Percentiles rank a stretch among this genome's conserved stretches.
These are phyloP conservation scores for Nicotiana benthamiana DNA, from an alignment of 257 asterid genomes.

Conservation along the genomic window DNA sequence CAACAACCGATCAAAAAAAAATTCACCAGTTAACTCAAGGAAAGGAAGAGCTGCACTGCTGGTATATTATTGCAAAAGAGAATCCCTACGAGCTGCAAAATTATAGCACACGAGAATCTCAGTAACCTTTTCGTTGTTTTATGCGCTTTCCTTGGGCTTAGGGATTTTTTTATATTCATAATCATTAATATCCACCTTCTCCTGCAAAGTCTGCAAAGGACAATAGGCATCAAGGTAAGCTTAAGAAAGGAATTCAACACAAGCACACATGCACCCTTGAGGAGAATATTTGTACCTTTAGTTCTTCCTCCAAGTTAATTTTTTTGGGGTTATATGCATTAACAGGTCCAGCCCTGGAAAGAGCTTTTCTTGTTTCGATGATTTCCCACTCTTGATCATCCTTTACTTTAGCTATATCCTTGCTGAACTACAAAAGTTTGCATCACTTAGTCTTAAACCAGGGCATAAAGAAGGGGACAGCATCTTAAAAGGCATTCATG, in stretches of 20 bases:
- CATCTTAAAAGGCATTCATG: not conserved
- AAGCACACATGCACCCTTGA: not conserved
- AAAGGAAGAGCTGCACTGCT: not conserved
- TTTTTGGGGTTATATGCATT: conserved; percentile 74
- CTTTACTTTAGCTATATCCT: conserved; percentile 85
- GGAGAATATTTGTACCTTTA: conserved; percentile 45
- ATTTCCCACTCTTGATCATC: conserved; percentile 96
- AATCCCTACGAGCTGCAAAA: conserved; percentile 4
- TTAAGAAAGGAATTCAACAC: not conserved
- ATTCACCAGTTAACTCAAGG: not conserved
- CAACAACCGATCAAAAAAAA: not conserved
- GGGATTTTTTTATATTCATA: conserved; percentile 90
- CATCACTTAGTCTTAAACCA: conserved; percentile 5
- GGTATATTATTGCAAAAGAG: not conserved
- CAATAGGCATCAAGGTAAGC: not conserved
- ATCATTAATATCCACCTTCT: conserved; percentile 63
- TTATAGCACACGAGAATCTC: not conserved
- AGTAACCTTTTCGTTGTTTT: conserved; percentile 19
- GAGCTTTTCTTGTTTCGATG: conserved; percentile 69
- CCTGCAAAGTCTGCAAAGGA: conserved; percentile 57
- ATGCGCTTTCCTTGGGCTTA: conserved; percentile 43
- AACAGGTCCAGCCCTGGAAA: conserved; percentile 76
- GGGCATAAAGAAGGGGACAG: not conserved
- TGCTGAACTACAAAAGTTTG: conserved; percentile 43
- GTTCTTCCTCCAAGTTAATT: conserved; percentile 74